phyloP scores from a whole-genome alignment of 352 stramenopile genomes.

The Pythium utonaiense region DNA sequence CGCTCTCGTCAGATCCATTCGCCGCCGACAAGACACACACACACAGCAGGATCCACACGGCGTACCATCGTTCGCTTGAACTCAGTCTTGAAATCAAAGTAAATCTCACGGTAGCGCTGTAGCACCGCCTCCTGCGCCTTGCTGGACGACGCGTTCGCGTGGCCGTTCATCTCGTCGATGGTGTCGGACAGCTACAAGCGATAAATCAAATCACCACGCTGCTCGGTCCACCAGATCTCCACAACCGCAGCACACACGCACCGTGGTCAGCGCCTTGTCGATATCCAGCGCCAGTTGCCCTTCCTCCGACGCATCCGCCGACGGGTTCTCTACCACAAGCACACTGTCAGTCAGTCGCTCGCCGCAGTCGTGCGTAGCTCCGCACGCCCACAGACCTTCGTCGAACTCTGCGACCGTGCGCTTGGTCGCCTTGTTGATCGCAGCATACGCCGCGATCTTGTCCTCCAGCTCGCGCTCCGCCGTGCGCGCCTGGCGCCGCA shows the following conservation, averaged over 20 bases:
- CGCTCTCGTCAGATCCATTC: too few relatives aligned
- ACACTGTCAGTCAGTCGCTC: not conserved
- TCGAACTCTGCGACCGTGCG: constrained; percentile 45
- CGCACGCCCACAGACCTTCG: constrained; percentile 39
- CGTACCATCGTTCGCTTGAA: constrained; percentile 90
- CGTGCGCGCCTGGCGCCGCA: constrained; percentile 58
- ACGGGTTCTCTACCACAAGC: constrained; percentile 55
- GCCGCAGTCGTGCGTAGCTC: not conserved
- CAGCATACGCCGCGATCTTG: constrained; percentile 71
- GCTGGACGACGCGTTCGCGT: constrained; percentile 59
- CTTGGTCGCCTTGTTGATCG: constrained; percentile 46
- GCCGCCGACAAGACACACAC: not conserved
- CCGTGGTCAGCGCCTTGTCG: constrained; percentile 62
- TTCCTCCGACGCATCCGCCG: constrained; percentile 50
- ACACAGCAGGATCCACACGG: constrained; percentile 3
- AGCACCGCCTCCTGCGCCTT: constrained; percentile 88
- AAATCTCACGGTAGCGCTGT: constrained; percentile 94
- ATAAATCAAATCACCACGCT: too few relatives aligned
- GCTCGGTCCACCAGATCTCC: too few relatives aligned
- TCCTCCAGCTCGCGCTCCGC: constrained; percentile 80
- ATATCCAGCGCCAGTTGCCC: constrained; percentile 69
- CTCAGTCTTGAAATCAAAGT: constrained; percentile 95
- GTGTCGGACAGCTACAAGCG: constrained; percentile 72
- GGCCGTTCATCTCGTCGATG: constrained; percentile 84
- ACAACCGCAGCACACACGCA: constrained; percentile 27